Evolutionary conservation across 2,329 filamentous ascomycete genomes (phyloP), one percentile per base, ranked within the genome.

Genomic region (Dactylellina leptospora): DNA sequence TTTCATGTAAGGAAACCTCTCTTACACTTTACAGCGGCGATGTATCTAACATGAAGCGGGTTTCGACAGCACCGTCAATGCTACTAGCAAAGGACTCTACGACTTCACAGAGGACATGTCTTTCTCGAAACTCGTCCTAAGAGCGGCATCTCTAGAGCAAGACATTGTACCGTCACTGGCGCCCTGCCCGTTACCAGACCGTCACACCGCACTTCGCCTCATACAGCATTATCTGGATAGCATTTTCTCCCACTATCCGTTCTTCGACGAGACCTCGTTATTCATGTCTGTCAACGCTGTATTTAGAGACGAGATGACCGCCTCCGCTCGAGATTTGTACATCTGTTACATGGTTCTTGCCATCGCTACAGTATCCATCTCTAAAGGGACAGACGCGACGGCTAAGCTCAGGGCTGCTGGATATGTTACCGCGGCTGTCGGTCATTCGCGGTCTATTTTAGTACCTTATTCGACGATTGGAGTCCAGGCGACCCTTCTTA

Each of bases 31-130:
- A 59, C 23, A 48, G 44, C 30, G 28, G 27, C 25, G 47, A 45
- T 16, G 22, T 38, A 4, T 11, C 75, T 77, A 54, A 78, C 36
- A 30, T 68, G 1, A 28, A 4, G n/a, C 58, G 3, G 25, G 6
- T 27, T 18, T 30, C 13, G 33, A 42, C 76, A 95, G 92, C 62
- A 92, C 93, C 3, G 91, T 99, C 78, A 96, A 96, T 82, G 93
- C 95, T 25, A 97, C 93, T 0, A 93, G 93, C 1, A 86, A 92
- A 78, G 95, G 97, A 79, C 97, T 97, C 78, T 92, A 96, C 79
- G 90, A 92, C 6, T 92, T 93, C 66, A 88, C 90, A 27, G 90
- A 87, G 71, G 92, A 91, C 77, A 96, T 96, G 85, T 96, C 92
- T 0, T 97, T 97, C 83, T 91, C 92, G 23, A 88, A 91, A 33